These are phyloP conservation scores for Exophiala spinifera DNA, from an alignment of 2,329 filamentous ascomycete species.

Conservation along the genomic window DNA sequence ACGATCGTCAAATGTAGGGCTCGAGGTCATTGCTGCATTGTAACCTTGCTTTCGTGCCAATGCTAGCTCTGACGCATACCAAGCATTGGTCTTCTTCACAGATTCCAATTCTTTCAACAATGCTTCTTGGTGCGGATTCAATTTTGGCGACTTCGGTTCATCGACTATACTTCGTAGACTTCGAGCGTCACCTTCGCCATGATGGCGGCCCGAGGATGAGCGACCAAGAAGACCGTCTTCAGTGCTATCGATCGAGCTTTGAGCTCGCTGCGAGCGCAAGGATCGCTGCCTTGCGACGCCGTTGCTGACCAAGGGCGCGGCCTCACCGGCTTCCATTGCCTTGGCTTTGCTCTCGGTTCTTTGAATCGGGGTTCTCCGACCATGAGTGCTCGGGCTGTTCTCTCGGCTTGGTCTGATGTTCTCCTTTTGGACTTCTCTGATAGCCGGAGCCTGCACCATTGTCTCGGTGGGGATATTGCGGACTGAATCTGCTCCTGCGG, in stretches of 20 bases:
- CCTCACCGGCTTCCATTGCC: constrained; percentile 47
- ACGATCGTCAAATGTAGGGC: constrained; percentile 72
- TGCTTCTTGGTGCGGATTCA: constrained; percentile 54
- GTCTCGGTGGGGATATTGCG: constrained; percentile 15
- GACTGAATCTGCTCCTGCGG: constrained; percentile 24
- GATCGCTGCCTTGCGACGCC: constrained; percentile 47
- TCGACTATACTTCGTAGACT: constrained; percentile 42
- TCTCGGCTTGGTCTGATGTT: constrained; percentile 41
- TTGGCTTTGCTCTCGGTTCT: constrained; percentile 42
- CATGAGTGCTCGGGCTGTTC: constrained; percentile 52
- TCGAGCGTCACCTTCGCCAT: constrained; percentile 38
- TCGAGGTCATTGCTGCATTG: constrained; percentile 65
- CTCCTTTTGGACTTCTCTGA: constrained; percentile 25
- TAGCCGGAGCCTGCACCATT: constrained; percentile 19
- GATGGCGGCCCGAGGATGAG: constrained; percentile 28
- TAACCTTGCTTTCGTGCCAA: constrained; percentile 90
- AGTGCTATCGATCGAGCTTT: constrained; percentile 66
- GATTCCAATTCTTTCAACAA: constrained; percentile 83
- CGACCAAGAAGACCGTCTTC: constrained; percentile 54
- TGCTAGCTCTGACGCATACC: constrained; percentile 94
- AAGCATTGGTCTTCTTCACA: constrained; percentile 82
- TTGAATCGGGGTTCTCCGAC: constrained; percentile 63
- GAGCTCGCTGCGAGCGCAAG: constrained; percentile 58
- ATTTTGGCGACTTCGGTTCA: constrained; percentile 44
- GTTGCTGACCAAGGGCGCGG: constrained; percentile 41